Percentiles rank a stretch among this genome's conserved stretches.
These are phyloP conservation scores for Aspergillus incahuasiensis DNA, from an alignment of 495 filamentous ascomycete species.

Conservation along the genomic window DNA sequence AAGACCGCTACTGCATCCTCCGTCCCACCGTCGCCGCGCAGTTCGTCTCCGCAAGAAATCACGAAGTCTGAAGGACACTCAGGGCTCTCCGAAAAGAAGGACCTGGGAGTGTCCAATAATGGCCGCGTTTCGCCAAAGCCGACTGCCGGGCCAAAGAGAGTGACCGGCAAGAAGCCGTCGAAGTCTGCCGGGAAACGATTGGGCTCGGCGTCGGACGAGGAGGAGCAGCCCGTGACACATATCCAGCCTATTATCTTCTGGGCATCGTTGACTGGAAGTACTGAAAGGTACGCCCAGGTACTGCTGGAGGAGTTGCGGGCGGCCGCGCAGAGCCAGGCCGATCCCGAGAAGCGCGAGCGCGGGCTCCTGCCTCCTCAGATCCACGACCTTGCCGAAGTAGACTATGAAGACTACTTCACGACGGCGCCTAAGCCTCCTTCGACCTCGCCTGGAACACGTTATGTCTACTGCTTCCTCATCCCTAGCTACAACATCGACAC, in stretches of 20 bases:
- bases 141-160: slow-evolving; percentile 34
- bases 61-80: slow-evolving; percentile 9
- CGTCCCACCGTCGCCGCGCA: slow-evolving; percentile 34
- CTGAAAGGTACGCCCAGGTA: slow-evolving; percentile 59
- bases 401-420: slow-evolving; percentile 89
- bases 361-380: slow-evolving; percentile 56
- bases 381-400: slow-evolving; percentile 77
- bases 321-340: slow-evolving; percentile 27
- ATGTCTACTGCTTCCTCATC: slow-evolving; percentile 77
- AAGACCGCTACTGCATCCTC: slow-evolving; percentile 30
- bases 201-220: slow-evolving; percentile 8
- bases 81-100: slow-evolving; percentile 4
- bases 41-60: slow-evolving; percentile 25
- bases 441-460: slow-evolving; percentile 48
- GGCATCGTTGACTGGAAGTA: slow-evolving; percentile 76
- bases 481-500: slow-evolving; percentile 93
- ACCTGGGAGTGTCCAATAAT: slow-evolving; percentile 3
- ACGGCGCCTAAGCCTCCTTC: slow-evolving; percentile 46
- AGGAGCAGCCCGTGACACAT: slow-evolving; percentile 20
- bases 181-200: slow-evolving; percentile 25
- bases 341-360: slow-evolving; percentile 27
- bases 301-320: slow-evolving; percentile 50
- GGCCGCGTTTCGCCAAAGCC: slow-evolving; percentile 13
- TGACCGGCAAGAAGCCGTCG: slow-evolving; percentile 34
- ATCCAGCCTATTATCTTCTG: slow-evolving; percentile 84